Percentiles rank a stretch among this genome's conserved stretches.
phyloP scores from a whole-genome alignment of 768 basidiomycete genomes.

The Psilocybe sp. region DNA sequence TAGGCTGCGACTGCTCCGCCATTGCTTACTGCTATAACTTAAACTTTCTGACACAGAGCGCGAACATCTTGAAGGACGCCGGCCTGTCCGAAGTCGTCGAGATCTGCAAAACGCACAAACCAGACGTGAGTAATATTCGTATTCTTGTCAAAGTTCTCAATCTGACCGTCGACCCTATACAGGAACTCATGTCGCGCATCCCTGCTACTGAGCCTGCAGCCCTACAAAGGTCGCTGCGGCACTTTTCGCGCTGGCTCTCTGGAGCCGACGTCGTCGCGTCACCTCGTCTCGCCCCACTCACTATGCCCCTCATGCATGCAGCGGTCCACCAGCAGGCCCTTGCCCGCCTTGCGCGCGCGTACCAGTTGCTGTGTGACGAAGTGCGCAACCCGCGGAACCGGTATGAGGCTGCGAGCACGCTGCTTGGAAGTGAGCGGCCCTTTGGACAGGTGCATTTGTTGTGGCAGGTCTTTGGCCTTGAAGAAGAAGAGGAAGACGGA shows the following conservation, averaged over 20 bases:
- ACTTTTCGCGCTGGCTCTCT: slow-evolving; percentile 85
- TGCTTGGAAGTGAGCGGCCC: slow-evolving; percentile 79
- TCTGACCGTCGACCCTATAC: neutral
- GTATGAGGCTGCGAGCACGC: slow-evolving; percentile 89
- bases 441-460: slow-evolving; percentile 76
- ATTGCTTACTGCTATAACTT: no score
- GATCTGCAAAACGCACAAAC: slow-evolving; percentile 36
- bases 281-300: slow-evolving; percentile 72
- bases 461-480: slow-evolving; percentile 76
- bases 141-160: neutral
- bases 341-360: slow-evolving; percentile 62
- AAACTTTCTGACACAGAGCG: slow-evolving; percentile 35
- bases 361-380: slow-evolving; percentile 70
- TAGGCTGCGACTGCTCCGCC: slow-evolving; percentile 48
- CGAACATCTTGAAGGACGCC: slow-evolving; percentile 51
- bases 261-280: slow-evolving; percentile 78
- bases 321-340: slow-evolving; percentile 78
- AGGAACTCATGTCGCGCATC: slow-evolving; percentile 75
- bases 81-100: slow-evolving; percentile 47
- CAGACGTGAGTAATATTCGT: slow-evolving; percentile 31
- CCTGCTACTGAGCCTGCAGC: slow-evolving; percentile 62
- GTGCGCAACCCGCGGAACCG: slow-evolving; percentile 72
- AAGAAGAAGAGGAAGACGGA: slow-evolving; percentile 33
- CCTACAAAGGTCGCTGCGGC: slow-evolving; percentile 58
- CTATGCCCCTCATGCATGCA: slow-evolving; percentile 60